Base-by-base conservation (phyloP, 2,329 filamentous ascomycete genomes). In the Epichloe scottii region DNA sequence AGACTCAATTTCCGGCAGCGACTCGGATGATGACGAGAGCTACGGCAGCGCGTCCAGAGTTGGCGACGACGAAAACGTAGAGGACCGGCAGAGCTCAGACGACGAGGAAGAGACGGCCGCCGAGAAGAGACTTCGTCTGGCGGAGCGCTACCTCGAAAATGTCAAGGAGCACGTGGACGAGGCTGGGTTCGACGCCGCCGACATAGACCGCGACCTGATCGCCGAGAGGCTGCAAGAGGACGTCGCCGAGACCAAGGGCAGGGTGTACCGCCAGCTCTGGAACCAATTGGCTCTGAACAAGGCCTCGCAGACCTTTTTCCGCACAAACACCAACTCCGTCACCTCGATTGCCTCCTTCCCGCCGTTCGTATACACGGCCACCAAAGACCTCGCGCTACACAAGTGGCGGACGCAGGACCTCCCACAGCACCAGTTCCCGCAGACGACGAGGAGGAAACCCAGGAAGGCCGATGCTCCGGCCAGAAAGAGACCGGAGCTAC, bases 141-240 rank as follows among this genome's bases (percentile, higher is more conserved):
- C 93, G 33, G 89, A 97, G 70, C 82, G 87, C 61, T 97, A 98
- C 66, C 78, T 98, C 50, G 85, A 95, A 50, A 95, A 95, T 64
- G 82, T 96, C 55, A 82, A 85, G 61, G 79, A 86, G 61, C 86
- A 95, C 58, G 82, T 89, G 52, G 85, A 94, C 59, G 85, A 89
- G 56, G 60, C 62, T 45, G 93, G 89, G 39, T 98, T 97, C 63
- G 89, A 98, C 68, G 93, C 93, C 7, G 89, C 85, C 59, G 88
- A 97, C 49, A 87, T 98, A 53, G 93, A 97, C 69, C 78, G 85
- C 53, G 93, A 98, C 63, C 72, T 96, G 59, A 90, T 98, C 60
- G 89, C 91, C 41, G 87, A 95, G 66, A 76, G 90, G 59, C 72
- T 98, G 60, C 83, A 91, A 67, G 89, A 96, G 69, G 93, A 97